Evolutionary conservation across 345 rosid species (phyloP).

Genomic region (Eucalyptus tenuipes): DNA sequence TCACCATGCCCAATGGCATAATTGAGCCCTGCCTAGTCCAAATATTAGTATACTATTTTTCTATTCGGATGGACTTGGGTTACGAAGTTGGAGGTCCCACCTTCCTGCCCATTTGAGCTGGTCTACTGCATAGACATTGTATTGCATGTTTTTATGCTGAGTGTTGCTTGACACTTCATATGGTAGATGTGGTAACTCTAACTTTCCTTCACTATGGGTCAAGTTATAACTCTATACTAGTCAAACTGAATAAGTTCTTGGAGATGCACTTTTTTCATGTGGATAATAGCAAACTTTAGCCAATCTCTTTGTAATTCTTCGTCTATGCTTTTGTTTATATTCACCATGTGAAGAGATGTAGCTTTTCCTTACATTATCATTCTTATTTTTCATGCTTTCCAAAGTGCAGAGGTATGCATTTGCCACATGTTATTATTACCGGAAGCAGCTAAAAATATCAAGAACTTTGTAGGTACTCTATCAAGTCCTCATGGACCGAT

Average conservation of each 20-base stretch:
- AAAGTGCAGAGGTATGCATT: not conserved
- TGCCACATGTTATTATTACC: not conserved
- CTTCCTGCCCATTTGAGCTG: not conserved
- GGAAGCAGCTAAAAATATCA: not conserved
- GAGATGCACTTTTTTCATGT: not conserved
- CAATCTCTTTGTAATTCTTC: not conserved
- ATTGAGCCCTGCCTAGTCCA: not conserved
- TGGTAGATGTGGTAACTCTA: not conserved
- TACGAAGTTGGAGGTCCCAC: not conserved
- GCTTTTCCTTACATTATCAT: not conserved
- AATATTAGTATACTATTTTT: not conserved
- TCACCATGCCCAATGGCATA: not conserved
- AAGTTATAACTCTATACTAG: not conserved
- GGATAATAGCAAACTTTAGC: not conserved
- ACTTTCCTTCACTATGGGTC: not conserved
- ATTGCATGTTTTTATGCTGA: not conserved
- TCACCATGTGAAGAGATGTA: not conserved
- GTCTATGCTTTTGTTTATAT: not conserved
- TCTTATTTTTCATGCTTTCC: not conserved
- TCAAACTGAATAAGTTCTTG: not conserved
- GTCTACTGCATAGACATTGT: not conserved
- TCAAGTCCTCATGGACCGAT: slow-evolving; percentile 44
- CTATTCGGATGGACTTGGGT: not conserved
- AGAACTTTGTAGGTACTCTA: slow-evolving; percentile 54
- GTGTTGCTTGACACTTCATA: not conserved